phyloP scores from a whole-genome alignment of 2,329 filamentous ascomycete genomes.

The Elsinoe batatas region DNA sequence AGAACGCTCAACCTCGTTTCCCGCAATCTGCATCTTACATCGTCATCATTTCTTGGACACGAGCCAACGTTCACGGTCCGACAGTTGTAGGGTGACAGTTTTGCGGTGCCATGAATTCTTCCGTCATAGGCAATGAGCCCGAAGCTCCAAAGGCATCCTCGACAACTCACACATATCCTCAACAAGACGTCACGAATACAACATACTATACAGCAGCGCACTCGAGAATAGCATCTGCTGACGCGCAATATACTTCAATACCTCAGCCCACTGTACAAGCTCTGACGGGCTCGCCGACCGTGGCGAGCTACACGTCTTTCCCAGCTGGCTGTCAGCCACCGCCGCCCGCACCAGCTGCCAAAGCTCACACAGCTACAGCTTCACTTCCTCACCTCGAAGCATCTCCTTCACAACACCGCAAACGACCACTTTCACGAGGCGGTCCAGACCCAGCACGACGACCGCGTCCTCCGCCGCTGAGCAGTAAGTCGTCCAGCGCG shows the following conservation, averaged over 20 bases:
- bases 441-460: conserved; percentile 13
- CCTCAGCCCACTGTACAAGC: background rate
- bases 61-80: background rate
- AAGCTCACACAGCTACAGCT: background rate
- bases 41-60: background rate
- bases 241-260: background rate
- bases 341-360: background rate
- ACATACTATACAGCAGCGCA: background rate
- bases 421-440: conserved; percentile 11
- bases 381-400: background rate
- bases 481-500: conserved; percentile 33
- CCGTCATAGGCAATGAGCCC: conserved; percentile 8
- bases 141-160: background rate
- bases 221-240: background rate
- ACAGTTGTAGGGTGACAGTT: background rate
- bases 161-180: background rate
- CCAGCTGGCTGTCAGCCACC: conserved; percentile 11
- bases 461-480: conserved; percentile 20
- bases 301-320: conserved; percentile 9
- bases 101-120: conserved; percentile 8
- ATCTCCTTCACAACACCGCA: conserved; percentile 8
- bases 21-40: background rate
- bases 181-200: background rate
- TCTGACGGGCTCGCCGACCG: conserved; percentile 2
- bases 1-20: background rate